These are phyloP conservation scores for Wickerhamomyces hampshirensis DNA, from an alignment of 805 yeast genomes.

Conservation along the genomic window DNA sequence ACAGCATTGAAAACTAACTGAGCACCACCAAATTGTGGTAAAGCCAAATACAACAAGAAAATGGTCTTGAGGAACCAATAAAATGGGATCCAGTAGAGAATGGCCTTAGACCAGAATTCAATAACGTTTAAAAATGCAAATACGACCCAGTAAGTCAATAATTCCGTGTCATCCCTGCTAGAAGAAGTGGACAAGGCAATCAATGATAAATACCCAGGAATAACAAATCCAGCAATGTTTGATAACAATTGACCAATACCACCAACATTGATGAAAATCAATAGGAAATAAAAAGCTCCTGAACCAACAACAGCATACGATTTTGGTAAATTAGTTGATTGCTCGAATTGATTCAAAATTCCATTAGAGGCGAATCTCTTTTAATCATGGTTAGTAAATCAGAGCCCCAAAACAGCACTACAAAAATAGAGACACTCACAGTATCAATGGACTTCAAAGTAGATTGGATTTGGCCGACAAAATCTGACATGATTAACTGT, in stretches of 20 bases:
- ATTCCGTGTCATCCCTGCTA: slow-evolving; percentile 75
- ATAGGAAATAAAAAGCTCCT: slow-evolving; percentile 60
- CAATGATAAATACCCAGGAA: slow-evolving; percentile 88
- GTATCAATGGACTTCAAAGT: slow-evolving; percentile 43
- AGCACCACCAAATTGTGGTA: slow-evolving; percentile 90
- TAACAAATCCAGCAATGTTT: slow-evolving; percentile 83
- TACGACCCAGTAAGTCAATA: slow-evolving; percentile 97
- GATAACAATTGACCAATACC: slow-evolving; percentile 94
- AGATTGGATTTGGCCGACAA: slow-evolving; percentile 41
- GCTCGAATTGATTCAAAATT: slow-evolving; percentile 23
- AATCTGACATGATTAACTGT: slow-evolving; percentile 33
- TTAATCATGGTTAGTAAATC: slow-evolving; percentile 1
- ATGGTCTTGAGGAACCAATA: slow-evolving; percentile 92
- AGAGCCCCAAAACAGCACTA: not conserved
- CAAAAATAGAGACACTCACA: slow-evolving; percentile 30
- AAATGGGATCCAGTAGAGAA: slow-evolving; percentile 93
- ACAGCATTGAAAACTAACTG: slow-evolving; percentile 56
- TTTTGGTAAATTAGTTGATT: slow-evolving; percentile 54
- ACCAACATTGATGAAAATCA: slow-evolving; percentile 85
- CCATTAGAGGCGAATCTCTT: slow-evolving; percentile 19
- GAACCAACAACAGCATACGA: slow-evolving; percentile 75
- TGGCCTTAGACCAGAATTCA: slow-evolving; percentile 94
- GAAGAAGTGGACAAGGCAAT: slow-evolving; percentile 72
- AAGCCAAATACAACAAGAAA: slow-evolving; percentile 79
- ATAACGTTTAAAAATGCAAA: slow-evolving; percentile 85